Evolutionary conservation across 2,329 filamentous ascomycete species (phyloP), one percentile per base, ranked within the genome.

Genomic region (Nemania sp.): DNA sequence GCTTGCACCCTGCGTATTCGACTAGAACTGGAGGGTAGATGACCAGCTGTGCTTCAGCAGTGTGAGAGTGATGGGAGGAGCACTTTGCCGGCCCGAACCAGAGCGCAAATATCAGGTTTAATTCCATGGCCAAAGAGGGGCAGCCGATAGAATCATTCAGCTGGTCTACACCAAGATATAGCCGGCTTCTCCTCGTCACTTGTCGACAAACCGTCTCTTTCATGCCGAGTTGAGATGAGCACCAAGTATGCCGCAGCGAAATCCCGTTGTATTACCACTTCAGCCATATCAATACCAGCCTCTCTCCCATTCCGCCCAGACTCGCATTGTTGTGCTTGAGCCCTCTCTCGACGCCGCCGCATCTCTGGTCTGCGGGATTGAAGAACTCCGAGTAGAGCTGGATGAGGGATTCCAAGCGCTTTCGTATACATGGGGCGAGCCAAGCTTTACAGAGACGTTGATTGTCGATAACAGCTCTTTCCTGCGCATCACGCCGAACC

Each of bases 381-480:
- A 48, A 18, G 43, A 53, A n/a, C 40, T 57, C n/a, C n/a, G 4
- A 1, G 4, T 53, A 12, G 49, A 53, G 13, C 42, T 43, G 5
- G 56, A 53, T 25, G 42, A 53, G 25, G 40, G 21, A 17, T 53
- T 47, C 34, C 42, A 58, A 35, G 56, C 56, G 42, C 42, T 58
- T 15, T 58, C 56, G 5, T 58, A 58, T 35, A 58, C 56, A 15
- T 58, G 56, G 56, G 48, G 56, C 9, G 56, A 48, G 35, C 56
- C 56, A 2, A 48, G 5, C 13, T 48, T 58, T 35, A 53, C 56
- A 15, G 49, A 53, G 34, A 53, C 29, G n/a, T n/a, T 57, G 20
- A 17, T 52, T 15, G 21, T 57, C 4, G 9, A 52, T 29, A 20
- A 18, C 17, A 20, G n/a, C 2, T 29, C 5, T 59, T 37, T 54